A percentile compares a stretch with the other conserved stretches of the same genome.
Conservation (phyloP, 768 basidiomycete species). For the Leucocoprinus sp. region DNA sequence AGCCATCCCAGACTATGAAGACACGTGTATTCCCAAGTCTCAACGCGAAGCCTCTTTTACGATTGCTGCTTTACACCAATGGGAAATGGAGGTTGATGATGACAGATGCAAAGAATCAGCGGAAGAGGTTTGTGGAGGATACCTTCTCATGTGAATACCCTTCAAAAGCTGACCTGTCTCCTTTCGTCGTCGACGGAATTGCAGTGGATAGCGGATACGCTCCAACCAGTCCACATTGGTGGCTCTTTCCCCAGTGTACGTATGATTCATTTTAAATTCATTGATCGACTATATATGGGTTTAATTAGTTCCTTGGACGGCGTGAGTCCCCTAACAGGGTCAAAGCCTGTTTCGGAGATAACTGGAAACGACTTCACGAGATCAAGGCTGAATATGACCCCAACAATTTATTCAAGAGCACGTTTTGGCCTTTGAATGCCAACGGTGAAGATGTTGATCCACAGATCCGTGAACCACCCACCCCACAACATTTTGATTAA, state of each 20-base stretch:
- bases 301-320: conserved; percentile 61
- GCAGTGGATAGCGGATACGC: conserved; percentile 74
- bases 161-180: not conserved
- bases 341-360: conserved; percentile 62
- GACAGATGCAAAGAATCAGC: conserved; percentile 75
- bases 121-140: conserved; percentile 49
- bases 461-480: conserved; percentile 54
- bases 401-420: conserved; percentile 62
- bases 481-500: conserved; percentile 26
- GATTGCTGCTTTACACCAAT: conserved; percentile 86
- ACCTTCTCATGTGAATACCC: too few relatives aligned
- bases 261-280: conserved; percentile 11
- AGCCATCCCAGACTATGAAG: conserved; percentile 64
- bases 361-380: conserved; percentile 61
- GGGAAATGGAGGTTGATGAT: conserved; percentile 80
- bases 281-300: too few relatives aligned
- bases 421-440: conserved; percentile 72
- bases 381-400: conserved; percentile 79
- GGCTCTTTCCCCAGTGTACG: conserved; percentile 81
- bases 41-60: conserved; percentile 80
- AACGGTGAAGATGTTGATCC: conserved; percentile 47
- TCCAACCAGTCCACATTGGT: conserved; percentile 64
- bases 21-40: conserved; percentile 65
- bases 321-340: conserved; percentile 56
- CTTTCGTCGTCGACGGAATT: not conserved